Base-by-base conservation (phyloP, 2,329 filamentous ascomycete genomes). In the Xylaria hypoxylon region DNA sequence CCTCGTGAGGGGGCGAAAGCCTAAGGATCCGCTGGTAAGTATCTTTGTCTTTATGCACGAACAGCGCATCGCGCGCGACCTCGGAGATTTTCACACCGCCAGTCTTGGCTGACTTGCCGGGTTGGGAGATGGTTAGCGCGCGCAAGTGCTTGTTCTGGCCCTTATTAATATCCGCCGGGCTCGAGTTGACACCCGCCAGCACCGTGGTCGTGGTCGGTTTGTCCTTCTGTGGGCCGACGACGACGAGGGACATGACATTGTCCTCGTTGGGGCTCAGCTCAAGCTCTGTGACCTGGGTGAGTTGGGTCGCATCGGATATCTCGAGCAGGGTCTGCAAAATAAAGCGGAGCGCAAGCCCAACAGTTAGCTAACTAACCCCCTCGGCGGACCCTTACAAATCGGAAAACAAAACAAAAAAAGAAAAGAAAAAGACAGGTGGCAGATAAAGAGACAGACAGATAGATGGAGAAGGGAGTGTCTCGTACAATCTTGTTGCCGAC, bases 61-160 rank as follows among this genome's bases (percentile, higher is more conserved):
- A 90, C 31, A 90, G 80, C 55, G 83, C 75, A 63, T 81, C 77
- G 65, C 85, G 85, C 60, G 84, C 84, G 28, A 85, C 71, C 78
- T 89, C 86, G 58, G 81, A 74, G 65, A 90, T 81, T 72, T 69
- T 79, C 80, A 75, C 76, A 78, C 78, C 76, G 77, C 75, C 76
- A 69, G 70, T 76, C 72, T 76, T 76, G 53, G 77, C 72, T 67
- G 76, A 74, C 60, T 71, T 73, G 66, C 69, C 73, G 50, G 71
- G 73, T 65, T 76, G 70, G 67, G 82, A 79, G 69, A 96, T 84
- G 69, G 86, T 84, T 74, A 97, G 92, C 10, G 92, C 86, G 70
- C 94, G 88, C 70, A 98, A 88, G 80, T 97, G 94, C 75, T 92
- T 86, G 77, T 97, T 97, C 76, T 88, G 91, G 70, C 91, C 92